phyloP scores from a whole-genome alignment of 108 stramenopile species.

The Skeletonema marinoi region DNA sequence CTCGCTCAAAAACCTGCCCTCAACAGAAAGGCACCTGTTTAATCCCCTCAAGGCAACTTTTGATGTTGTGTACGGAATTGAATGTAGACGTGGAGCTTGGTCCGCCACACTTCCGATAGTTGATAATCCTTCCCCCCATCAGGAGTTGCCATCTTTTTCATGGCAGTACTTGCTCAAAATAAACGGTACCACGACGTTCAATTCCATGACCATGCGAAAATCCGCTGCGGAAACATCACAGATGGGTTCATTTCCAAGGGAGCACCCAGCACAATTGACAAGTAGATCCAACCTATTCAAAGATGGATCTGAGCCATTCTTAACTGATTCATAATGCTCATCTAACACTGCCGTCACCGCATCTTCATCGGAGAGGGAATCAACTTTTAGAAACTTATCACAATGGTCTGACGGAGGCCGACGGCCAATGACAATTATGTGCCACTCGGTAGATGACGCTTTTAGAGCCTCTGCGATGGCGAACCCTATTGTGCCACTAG shows the following conservation, averaged over 20 bases:
- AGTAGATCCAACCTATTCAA: conserved; percentile 37
- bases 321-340: conserved; percentile 39
- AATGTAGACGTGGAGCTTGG: conserved; percentile 38
- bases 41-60: conserved; percentile 43
- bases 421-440: conserved; percentile 38
- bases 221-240: conserved; percentile 25
- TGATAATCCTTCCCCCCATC: conserved; percentile 35
- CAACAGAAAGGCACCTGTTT: conserved; percentile 30
- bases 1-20: conserved; percentile 27
- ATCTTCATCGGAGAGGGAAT: conserved; percentile 27
- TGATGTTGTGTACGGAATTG: conserved; percentile 42
- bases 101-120: conserved; percentile 45
- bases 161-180: conserved; percentile 36
- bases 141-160: conserved; percentile 29
- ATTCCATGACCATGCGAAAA: conserved; percentile 33
- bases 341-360: conserved; percentile 22
- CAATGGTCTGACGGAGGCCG: conserved; percentile 28
- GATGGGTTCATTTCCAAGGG: conserved; percentile 42
- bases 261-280: conserved; percentile 43
- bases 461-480: conserved; percentile 34
- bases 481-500: conserved; percentile 40
- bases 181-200: conserved; percentile 37
- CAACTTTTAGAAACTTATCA: conserved; percentile 30
- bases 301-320: conserved; percentile 13
- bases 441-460: conserved; percentile 29